Evolutionary conservation across 164 flowering plant species (phyloP), one percentile per base, ranked within the genome.

Genomic region (Sextonia rubra): DNA sequence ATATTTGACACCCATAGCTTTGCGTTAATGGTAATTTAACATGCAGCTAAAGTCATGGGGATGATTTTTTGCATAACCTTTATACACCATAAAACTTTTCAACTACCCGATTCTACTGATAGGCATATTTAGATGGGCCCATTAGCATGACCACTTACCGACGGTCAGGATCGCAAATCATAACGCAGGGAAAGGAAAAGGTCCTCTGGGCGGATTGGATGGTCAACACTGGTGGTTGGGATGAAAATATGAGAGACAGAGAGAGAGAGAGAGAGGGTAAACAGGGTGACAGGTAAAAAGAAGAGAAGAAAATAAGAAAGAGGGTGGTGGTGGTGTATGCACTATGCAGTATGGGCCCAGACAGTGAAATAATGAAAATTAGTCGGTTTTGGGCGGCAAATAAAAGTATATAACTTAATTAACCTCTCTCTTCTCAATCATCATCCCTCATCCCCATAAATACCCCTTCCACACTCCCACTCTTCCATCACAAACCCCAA

Each of bases 351-450:
- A 37, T 37, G 64, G 64, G 14, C 64, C 23, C 67, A 18, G 30
- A 60, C 20, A 58, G 66, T 26, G 49, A 71, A 60, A 61, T 61
- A 32, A 61, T n/a, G 56, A 29, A 23, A 47, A 61, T 29, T 61
- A 61, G 73, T 61, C 56, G 52, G 73, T 60, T 9, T 61, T n/a
- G 73, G 73, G 73, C 73, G 73, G 73, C 73, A 32, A 71, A 12
- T 69, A 52, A 15, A 37, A 37, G 44, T 37, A 8, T 18, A 52
- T n/a, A 12, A 14, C n/a, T 14, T 37, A 23, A 61, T 62, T 48
- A 55, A 55, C 63, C 22, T 12, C 12, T 64, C 67, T 29, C 27
- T 20, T 26, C 67, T 15, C 7, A 15, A 64, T 3, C 64, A 4
- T 12, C 12, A 3, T 12, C 14, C 12, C 24, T 15, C 67, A 12